Evolutionary conservation across 1,139 yeast species (phyloP).

Genomic region (Magnusiomyces suaveolens): DNA sequence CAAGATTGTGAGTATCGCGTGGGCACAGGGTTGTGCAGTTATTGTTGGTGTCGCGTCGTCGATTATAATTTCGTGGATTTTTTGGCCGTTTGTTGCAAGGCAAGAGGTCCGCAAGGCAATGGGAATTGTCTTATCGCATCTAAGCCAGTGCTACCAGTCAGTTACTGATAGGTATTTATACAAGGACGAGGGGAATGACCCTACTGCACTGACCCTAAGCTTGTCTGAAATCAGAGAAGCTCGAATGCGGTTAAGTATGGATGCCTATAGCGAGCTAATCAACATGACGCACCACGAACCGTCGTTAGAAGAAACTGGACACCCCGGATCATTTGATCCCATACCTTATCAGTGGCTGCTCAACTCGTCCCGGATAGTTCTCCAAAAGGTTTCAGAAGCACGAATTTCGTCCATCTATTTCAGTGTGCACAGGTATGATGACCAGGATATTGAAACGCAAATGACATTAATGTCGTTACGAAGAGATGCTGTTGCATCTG

Average conservation of each 20-base stretch:
- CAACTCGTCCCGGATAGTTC: constrained; percentile 33
- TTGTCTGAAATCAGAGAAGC: constrained; percentile 41
- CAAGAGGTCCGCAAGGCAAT: constrained; percentile 36
- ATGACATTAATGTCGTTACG: constrained; percentile 36
- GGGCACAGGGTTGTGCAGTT: constrained; percentile 36
- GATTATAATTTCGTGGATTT: constrained; percentile 37
- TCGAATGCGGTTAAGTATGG: constrained; percentile 35
- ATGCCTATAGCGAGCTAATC: constrained; percentile 35
- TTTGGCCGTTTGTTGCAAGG: constrained; percentile 43
- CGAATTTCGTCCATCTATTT: constrained; percentile 41
- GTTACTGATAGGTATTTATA: constrained; percentile 42
- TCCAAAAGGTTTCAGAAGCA: constrained; percentile 40
- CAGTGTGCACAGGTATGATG: constrained; percentile 36
- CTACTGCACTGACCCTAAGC: constrained; percentile 37
- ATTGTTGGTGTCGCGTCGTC: constrained; percentile 35
- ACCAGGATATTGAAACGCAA: constrained; percentile 32
- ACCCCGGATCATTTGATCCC: constrained; percentile 22
- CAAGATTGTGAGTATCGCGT: constrained; percentile 25
- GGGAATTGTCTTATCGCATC: constrained; percentile 35
- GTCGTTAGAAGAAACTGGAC: constrained; percentile 17
- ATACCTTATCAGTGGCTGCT: constrained; percentile 28
- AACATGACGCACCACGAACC: constrained; percentile 36
- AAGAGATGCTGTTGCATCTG: constrained; percentile 41
- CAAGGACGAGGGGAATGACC: constrained; percentile 39
- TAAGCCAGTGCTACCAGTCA: constrained; percentile 40